Base-by-base conservation (phyloP, 2,329 filamentous ascomycete genomes). In the Pestalotiopsis sp. region DNA sequence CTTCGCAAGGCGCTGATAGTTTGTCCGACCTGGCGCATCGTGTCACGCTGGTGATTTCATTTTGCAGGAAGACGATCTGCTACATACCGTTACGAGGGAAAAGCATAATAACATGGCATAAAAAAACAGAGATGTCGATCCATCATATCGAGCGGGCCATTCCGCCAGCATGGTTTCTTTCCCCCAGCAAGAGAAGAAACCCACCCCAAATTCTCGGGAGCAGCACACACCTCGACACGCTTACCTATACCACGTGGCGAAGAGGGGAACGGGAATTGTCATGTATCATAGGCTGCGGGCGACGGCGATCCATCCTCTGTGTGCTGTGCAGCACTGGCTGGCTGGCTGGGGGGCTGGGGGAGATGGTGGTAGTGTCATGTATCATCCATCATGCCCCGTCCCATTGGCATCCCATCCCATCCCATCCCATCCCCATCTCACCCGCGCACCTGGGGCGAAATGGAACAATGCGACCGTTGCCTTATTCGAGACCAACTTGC, bases 251-350 rank as follows among this genome's bases (percentile, higher is more conserved):
- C 64, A 66, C 64, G 64, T 66, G 64, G 64, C 55, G 52, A 17
- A 23, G 45, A 38, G 64, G 36, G 31, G 64, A n/a, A 25, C 64
- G 39, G 39, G 39, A 66, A 20, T 60, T 66, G 39, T 66, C 52
- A 66, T 60, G 58, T 12, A 66, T 66, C 64, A 66, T 27, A 66
- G 38, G 25, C 17, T n/a, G 64, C 59, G 17, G 55, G 20, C 14
- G 14, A 52, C 12, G 55, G 55, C 31, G 55, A 39, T 62, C 59
- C 59, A 27, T 59, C 59, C 31, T 20, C 7, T 36, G 31, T 36
- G 31, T 36, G 31, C 7, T 36, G 25, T 62, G 59, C 59, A 36
- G 59, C 59, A 38, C 20, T 23, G 20, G 25, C 38, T 60, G 27
- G 45, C 45, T 52, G 45, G 45, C 45, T 49, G 45, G 45, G 45